Conservation (phyloP, 768 basidiomycete genomes). For the Collybia sordida region DNA sequence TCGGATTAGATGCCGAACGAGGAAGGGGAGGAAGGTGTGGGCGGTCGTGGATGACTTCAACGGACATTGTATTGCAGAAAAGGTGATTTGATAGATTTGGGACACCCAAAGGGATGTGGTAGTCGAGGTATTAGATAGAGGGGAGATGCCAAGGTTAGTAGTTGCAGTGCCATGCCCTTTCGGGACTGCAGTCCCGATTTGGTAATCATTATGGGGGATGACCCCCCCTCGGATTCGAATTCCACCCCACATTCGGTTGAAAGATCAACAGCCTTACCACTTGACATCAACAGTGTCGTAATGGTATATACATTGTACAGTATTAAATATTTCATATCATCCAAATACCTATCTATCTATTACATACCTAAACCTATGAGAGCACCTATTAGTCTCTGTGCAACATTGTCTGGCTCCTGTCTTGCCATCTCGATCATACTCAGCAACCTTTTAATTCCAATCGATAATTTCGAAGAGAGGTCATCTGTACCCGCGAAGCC, state of each 20-base stretch:
- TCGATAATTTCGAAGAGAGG: conserved; percentile 53
- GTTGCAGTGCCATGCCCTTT: no score
- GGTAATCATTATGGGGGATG: no score
- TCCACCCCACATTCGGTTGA: no score
- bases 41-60: conserved; percentile 36
- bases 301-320: not conserved
- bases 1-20: conserved; percentile 65
- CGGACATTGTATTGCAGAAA: not conserved
- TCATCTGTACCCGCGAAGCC: conserved; percentile 58
- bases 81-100: no score
- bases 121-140: no score
- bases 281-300: no score
- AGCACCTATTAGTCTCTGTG: conserved; percentile 63
- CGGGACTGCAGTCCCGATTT: no score
- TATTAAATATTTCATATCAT: not conserved
- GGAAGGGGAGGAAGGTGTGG: conserved; percentile 47
- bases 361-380: conserved; percentile 55
- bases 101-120: no score
- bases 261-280: no score
- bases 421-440: conserved; percentile 94
- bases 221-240: no score
- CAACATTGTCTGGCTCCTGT: conserved; percentile 88
- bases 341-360: not conserved
- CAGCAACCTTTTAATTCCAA: conserved; percentile 94
- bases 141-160: no score